phyloP scores from a whole-genome alignment of 164 flowering plant genomes.

The Malania oleifera region DNA sequence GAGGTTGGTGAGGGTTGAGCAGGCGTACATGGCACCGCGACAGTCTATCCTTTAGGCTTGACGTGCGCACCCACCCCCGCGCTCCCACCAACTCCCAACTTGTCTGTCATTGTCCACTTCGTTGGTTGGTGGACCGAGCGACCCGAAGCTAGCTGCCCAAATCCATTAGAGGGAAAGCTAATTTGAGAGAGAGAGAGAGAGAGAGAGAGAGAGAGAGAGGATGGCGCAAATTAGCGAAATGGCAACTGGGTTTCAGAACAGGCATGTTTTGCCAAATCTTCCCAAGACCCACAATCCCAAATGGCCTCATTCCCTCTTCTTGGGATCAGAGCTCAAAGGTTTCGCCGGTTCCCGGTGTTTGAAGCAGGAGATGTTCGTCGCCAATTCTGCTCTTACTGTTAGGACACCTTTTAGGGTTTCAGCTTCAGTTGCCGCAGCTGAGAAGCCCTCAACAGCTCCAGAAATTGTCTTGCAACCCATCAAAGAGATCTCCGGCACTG shows the following conservation, averaged over 20 bases:
- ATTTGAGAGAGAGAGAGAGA: slow-evolving; percentile 1
- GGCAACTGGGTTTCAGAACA: slow-evolving; percentile 15
- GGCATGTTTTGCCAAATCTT: slow-evolving; percentile 2
- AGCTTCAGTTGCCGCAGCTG: slow-evolving; percentile 59
- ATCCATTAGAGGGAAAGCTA: background rate
- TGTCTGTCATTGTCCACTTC: too few relatives aligned
- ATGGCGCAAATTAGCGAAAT: slow-evolving; percentile 41
- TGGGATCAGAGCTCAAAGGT: slow-evolving; percentile 28
- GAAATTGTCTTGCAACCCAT: slow-evolving; percentile 92
- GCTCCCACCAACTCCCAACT: too few relatives aligned
- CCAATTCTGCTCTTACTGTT: background rate
- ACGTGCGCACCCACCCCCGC: too few relatives aligned
- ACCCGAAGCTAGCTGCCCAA: background rate
- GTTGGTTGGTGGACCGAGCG: slow-evolving; percentile 9
- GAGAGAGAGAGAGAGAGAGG: background rate
- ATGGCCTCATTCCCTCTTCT: slow-evolving; percentile 18
- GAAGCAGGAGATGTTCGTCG: slow-evolving; percentile 14
- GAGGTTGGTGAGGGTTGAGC: too few relatives aligned
- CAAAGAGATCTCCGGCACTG: slow-evolving; percentile 72
- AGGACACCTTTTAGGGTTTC: slow-evolving; percentile 31
- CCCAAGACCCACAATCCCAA: slow-evolving; percentile 23
- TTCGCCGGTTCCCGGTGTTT: slow-evolving; percentile 18
- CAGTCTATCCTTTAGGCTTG: too few relatives aligned
- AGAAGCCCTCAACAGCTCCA: slow-evolving; percentile 65
- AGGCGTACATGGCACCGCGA: too few relatives aligned